Evolutionary conservation across 192 early-diverging fungal genomes (phyloP).

Genomic region (Mortierella antarctica): DNA sequence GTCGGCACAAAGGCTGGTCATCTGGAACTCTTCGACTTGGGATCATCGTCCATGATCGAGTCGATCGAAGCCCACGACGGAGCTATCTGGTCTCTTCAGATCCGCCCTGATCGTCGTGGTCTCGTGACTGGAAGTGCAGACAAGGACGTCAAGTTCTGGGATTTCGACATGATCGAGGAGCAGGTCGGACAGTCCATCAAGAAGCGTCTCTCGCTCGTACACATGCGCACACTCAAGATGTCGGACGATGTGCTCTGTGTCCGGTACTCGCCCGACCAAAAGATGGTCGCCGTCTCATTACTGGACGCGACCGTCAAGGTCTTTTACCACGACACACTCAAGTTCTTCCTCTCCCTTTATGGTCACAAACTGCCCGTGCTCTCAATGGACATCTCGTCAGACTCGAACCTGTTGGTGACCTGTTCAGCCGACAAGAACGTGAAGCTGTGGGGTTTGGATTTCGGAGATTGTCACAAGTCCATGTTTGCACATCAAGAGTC

Average conservation of each 20-base stretch:
- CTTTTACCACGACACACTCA: constrained; percentile 96
- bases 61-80: constrained; percentile 93
- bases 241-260: constrained; percentile 93
- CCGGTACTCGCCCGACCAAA: constrained; percentile 84
- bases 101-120: constrained; percentile 88
- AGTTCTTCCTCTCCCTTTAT: constrained; percentile 97
- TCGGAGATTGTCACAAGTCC: constrained; percentile 98
- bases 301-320: constrained; percentile 97
- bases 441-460: constrained; percentile 99
- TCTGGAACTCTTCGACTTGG: constrained; percentile 91
- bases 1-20: constrained; percentile 95
- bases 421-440: constrained; percentile 98
- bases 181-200: constrained; percentile 33
- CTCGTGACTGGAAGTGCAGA: constrained; percentile 93
- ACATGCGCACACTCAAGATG: constrained; percentile 93
- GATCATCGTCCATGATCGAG: constrained; percentile 84
- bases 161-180: constrained; percentile 81
- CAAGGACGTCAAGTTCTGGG: constrained; percentile 98
- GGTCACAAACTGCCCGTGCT: constrained; percentile 98
- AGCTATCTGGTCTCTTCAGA: constrained; percentile 86
- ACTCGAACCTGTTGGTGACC: constrained; percentile 90
- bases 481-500: constrained; percentile 94
- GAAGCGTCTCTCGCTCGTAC: constrained; percentile 81
- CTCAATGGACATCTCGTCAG: constrained; percentile 98
- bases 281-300: constrained; percentile 89